Conservation (phyloP, 495 filamentous ascomycete species). For the Podospora comata region DNA sequence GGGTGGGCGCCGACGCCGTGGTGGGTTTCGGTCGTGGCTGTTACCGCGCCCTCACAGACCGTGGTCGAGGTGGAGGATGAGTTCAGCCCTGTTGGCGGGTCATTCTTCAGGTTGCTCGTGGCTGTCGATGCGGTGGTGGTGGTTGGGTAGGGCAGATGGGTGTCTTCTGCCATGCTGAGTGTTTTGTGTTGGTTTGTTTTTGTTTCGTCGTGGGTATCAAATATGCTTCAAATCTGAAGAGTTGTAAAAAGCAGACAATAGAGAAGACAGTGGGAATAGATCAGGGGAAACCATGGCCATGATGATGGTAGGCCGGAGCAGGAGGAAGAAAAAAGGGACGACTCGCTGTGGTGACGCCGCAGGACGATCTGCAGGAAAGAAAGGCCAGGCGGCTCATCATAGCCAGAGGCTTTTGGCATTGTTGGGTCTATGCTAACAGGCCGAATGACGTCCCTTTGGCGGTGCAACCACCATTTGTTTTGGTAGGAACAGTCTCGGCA, state of each 20-base stretch:
- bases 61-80: not conserved
- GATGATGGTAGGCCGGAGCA: not conserved
- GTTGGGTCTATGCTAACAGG: not conserved
- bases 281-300: not conserved
- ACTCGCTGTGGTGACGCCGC: conserved; percentile 1
- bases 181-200: not conserved
- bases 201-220: not conserved
- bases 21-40: not conserved
- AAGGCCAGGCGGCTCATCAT: not conserved
- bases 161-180: not conserved
- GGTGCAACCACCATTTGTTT: not conserved
- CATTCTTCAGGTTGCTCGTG: not conserved
- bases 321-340: no score
- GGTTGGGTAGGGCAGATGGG: not conserved
- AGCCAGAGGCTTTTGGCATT: not conserved
- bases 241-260: not conserved
- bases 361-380: not conserved
- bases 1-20: not conserved
- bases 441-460: not conserved
- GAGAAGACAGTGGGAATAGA: not conserved
- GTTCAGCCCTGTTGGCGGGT: not conserved
- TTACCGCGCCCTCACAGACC: not conserved
- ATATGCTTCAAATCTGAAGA: not conserved
- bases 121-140: not conserved
- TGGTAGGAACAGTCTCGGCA: not conserved